Evolutionary conservation across 2,329 filamentous ascomycete genomes (phyloP).

Genomic region (Exophiala phaeomuriformis): DNA sequence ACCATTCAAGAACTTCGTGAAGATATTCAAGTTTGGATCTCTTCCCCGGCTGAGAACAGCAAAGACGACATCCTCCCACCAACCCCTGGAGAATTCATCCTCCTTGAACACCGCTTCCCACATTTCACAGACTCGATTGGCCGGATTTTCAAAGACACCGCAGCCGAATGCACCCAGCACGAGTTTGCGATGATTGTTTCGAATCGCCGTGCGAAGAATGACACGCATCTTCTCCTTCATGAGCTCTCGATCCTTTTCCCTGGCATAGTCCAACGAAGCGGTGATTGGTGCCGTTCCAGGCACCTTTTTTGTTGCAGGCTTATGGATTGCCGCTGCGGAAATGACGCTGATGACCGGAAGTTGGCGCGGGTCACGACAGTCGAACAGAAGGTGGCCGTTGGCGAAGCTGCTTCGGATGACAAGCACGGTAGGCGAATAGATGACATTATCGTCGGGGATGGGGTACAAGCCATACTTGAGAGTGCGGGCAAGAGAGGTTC

Average conservation of each 20-base stretch:
- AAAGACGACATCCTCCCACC: constrained; percentile 60
- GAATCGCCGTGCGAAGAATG: constrained; percentile 53
- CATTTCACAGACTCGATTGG: constrained; percentile 53
- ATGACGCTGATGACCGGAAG: constrained; percentile 53
- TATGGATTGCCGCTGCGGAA: constrained; percentile 51
- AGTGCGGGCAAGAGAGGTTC: constrained; percentile 42
- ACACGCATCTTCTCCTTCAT: constrained; percentile 59
- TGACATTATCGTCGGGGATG: constrained; percentile 41
- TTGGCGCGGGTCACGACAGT: constrained; percentile 30
- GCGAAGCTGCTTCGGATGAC: constrained; percentile 49
- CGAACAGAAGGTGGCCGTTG: constrained; percentile 44
- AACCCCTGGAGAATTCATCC: constrained; percentile 54
- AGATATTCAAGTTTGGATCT: constrained; percentile 23
- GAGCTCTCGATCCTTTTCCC: constrained; percentile 40
- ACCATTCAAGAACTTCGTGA: constrained; percentile 18
- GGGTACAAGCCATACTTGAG: constrained; percentile 48
- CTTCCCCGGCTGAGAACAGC: constrained; percentile 46
- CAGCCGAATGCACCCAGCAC: constrained; percentile 65
- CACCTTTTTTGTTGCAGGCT: constrained; percentile 31
- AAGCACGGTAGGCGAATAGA: constrained; percentile 56
- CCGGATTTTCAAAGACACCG: constrained; percentile 59
- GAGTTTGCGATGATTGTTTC: constrained; percentile 49
- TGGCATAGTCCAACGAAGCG: background rate
- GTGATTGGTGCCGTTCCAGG: background rate
- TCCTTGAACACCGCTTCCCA: constrained; percentile 57